Conservation (phyloP, 2,329 filamentous ascomycete genomes). For the Colletotrichum karsti region DNA sequence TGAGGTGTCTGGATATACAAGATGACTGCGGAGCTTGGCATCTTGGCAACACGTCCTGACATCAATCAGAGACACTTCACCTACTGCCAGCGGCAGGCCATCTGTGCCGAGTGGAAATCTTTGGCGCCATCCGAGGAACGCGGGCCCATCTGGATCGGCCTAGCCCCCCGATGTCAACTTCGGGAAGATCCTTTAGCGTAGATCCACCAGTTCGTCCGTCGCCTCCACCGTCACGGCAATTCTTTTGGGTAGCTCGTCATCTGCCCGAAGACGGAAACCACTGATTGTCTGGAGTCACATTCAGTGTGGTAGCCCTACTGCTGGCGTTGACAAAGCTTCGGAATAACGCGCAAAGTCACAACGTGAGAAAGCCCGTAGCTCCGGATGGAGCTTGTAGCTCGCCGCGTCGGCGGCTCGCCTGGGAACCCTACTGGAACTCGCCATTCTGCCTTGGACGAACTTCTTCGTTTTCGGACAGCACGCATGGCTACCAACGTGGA, state of each 20-base stretch:
- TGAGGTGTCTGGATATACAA: background rate
- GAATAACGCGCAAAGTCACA: background rate
- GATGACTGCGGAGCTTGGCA: background rate
- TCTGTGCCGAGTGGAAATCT: background rate
- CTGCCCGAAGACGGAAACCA: background rate
- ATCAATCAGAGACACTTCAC: background rate
- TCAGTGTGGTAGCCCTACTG: background rate
- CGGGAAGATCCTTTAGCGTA: background rate
- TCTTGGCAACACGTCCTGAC: background rate
- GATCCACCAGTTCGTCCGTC: background rate
- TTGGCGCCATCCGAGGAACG: background rate
- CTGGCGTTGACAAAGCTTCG: background rate
- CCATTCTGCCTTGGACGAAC: background rate
- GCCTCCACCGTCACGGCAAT: background rate
- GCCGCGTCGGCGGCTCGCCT: background rate
- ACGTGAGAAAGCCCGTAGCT: background rate
- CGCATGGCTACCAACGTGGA: background rate
- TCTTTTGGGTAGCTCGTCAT: background rate
- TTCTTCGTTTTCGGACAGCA: slow-evolving; percentile 5
- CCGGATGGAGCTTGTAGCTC: background rate
- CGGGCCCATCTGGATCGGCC: background rate
- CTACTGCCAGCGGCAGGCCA: background rate
- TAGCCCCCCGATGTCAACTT: background rate
- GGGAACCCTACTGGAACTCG: background rate
- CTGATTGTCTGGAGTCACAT: background rate